These are phyloP conservation scores for Apium graveolens DNA, from an alignment of 129 eudicot species.

Conservation along the genomic window DNA sequence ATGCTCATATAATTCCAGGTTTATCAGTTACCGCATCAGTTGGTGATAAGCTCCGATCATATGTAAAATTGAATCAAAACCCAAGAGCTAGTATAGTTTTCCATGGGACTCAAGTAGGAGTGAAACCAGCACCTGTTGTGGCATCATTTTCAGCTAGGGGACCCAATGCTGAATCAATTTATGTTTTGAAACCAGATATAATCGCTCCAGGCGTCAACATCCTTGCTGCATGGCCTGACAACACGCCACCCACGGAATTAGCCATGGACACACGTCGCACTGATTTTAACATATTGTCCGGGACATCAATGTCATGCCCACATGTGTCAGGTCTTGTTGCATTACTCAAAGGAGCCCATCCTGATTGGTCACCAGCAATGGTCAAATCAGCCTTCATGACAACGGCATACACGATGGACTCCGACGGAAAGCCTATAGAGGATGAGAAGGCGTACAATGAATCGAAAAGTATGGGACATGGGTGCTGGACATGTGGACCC, in stretches of 20 bases:
- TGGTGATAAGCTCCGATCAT: constrained; percentile 20
- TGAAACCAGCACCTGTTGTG: constrained; percentile 64
- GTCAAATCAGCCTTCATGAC: constrained; percentile 65
- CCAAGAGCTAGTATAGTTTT: constrained; percentile 49
- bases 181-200: constrained; percentile 66
- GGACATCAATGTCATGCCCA: constrained; percentile 93
- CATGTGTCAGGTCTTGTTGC: constrained; percentile 82
- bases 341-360: constrained; percentile 76
- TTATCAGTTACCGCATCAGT: constrained; percentile 47
- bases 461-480: constrained; percentile 45
- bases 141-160: constrained; percentile 79
- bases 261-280: constrained; percentile 40
- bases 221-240: constrained; percentile 80
- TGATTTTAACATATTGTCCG: constrained; percentile 58
- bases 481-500: constrained; percentile 88
- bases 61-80: constrained; percentile 24
- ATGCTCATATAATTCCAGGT: constrained; percentile 61
- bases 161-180: constrained; percentile 38
- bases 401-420: constrained; percentile 39
- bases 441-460: constrained; percentile 41
- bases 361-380: constrained; percentile 94
- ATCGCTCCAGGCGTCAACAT: constrained; percentile 87
- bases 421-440: constrained; percentile 33
- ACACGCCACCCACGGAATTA: constrained; percentile 43
- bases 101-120: constrained; percentile 45